Base-by-base conservation (phyloP, 768 basidiomycete genomes). In the Psilocybe tampanensis region DNA sequence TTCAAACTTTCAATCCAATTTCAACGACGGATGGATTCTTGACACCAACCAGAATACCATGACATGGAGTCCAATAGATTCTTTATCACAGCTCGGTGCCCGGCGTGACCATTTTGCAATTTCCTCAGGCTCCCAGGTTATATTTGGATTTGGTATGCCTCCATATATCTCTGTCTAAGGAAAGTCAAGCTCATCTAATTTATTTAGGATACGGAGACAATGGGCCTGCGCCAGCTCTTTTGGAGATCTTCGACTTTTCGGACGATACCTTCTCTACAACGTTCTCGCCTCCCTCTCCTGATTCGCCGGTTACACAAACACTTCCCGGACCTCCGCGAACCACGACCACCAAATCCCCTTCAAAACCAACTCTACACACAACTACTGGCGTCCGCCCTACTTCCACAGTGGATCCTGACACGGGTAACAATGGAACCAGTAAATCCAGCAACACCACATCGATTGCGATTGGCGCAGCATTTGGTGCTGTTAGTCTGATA, bases 41-140 rank as follows among this genome's bases (percentile, higher is more conserved):
- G 84, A 88, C 66, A 81, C 83, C 2, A 73, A 74, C 9, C 73
- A 76, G 64, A 76, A 65, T 54, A 82, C 86, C 2, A 83, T 86
- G 77, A 73, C 74, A 1, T 93, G 91, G 92, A 78, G 73, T 8
- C 60, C 64, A 43, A 73, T 86, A 17, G 69, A 73, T 3, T 76
- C 73, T 1, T 73, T 92, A 42, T 71, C 80, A 17, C 80, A 82
- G 50, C 69, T 94, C 4, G 90, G 89, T 2, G 65, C 77, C 21
- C 77, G 91, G 47, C 82, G 81, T 44, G 90, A 94, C 68, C 93
- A 95, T 68, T 82, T 86, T 60, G 92, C 89, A 9, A 75, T 88
- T 3, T 76, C 76, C 33, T 75, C 80, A 29, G 86, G 85, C 12
- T 74, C 77, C 29, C 76, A 83, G 52, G 85, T 93, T 19, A 68